Conservation (phyloP, 2,329 filamentous ascomycete genomes). For the Bipolaris gigantea region DNA sequence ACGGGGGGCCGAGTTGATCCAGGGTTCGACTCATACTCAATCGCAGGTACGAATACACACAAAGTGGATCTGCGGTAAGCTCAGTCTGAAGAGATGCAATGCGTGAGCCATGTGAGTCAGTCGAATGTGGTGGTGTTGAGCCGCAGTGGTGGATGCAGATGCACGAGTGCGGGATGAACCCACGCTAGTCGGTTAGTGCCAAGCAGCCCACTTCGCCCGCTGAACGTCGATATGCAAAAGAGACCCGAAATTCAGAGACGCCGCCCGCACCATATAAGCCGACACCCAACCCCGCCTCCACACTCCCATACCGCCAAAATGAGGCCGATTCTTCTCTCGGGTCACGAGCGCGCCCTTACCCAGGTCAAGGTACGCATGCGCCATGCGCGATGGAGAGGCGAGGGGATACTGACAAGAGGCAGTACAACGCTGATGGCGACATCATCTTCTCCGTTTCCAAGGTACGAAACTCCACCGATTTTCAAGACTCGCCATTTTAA, state of each 20-base stretch:
- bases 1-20: neutral
- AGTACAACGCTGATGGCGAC: conserved; percentile 81
- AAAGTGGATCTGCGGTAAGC: neutral
- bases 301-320: conserved; percentile 54
- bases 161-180: conserved; percentile 13
- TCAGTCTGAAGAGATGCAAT: neutral
- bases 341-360: conserved; percentile 95
- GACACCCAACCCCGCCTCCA: conserved; percentile 21
- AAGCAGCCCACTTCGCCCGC: conserved; percentile 35
- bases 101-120: neutral
- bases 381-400: neutral
- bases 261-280: conserved; percentile 25
- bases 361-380: conserved; percentile 66
- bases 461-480: neutral
- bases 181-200: conserved; percentile 27
- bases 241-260: conserved; percentile 35
- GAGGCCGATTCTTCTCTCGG: conserved; percentile 94
- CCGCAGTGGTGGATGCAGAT: conserved; percentile 7
- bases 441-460: conserved; percentile 82
- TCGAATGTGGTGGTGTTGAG: neutral
- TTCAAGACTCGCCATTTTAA: neutral
- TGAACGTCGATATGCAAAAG: conserved; percentile 31
- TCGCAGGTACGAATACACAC: too few species aligned
- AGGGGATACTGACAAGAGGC: conserved; percentile 1
- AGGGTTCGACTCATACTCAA: neutral